Percentiles rank a stretch among this genome's conserved stretches.
These are phyloP conservation scores for Barnettozyma botsteinii DNA, from an alignment of 805 yeast genomes.

Conservation along the genomic window DNA sequence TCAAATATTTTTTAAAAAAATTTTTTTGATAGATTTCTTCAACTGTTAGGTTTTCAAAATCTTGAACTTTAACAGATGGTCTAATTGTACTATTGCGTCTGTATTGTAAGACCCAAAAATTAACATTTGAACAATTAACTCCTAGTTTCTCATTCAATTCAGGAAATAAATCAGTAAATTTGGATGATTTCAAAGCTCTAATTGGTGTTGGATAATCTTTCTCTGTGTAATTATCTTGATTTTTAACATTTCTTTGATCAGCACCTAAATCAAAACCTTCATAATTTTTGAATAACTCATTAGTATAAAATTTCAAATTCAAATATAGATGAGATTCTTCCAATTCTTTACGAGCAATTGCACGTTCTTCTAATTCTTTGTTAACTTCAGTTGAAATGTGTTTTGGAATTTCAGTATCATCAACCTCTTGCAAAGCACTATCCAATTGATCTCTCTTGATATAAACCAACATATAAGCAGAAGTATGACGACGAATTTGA, in stretches of 20 bases:
- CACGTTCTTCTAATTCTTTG: constrained; percentile 54
- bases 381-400: constrained; percentile 64
- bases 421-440: constrained; percentile 52
- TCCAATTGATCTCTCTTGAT: constrained; percentile 57
- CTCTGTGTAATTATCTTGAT: constrained; percentile 32
- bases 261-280: constrained; percentile 76
- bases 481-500: constrained; percentile 72
- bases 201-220: constrained; percentile 35
- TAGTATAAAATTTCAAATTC: constrained; percentile 51
- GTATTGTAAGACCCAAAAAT: constrained; percentile 60
- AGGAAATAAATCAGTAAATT: constrained; percentile 44
- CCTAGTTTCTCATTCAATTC: constrained; percentile 42
- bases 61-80: constrained; percentile 40
- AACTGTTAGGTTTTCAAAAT: constrained; percentile 35
- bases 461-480: constrained; percentile 96
- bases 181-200: constrained; percentile 51
- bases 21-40: constrained; percentile 45
- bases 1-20: constrained; percentile 41
- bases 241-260: constrained; percentile 42
- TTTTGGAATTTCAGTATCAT: constrained; percentile 53
- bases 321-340: constrained; percentile 69
- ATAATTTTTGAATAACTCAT: constrained; percentile 48
- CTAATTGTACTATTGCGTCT: constrained; percentile 70
- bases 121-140: constrained; percentile 32
- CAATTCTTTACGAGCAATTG: constrained; percentile 46